Evolutionary conservation across 2,329 filamentous ascomycete species (phyloP), one percentile per base, ranked within the genome.

Genomic region (Graphium sp.): DNA sequence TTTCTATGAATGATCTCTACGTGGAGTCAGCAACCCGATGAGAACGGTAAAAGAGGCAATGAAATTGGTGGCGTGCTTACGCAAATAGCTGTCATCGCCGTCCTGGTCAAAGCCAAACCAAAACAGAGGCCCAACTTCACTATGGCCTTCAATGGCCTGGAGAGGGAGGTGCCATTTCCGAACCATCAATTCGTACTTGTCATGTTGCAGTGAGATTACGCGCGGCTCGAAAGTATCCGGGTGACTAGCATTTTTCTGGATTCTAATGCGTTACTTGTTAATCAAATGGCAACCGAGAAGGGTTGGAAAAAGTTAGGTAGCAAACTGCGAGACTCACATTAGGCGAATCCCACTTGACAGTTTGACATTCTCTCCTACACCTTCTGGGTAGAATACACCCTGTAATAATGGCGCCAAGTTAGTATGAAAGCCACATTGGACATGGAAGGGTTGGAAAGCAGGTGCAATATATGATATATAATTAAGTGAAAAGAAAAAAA

Each of bases 1-100:
- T 74, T 74, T 38, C 70, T 63, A 41, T 68, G 70, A 34, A 74
- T 58, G 38, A 74, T 65, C 40, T 74, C 62, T 66, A 32, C 7
- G 10, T 11, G 10, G 4, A n/a, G 2, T 22, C 43, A 26, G 26
- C 14, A 19, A 18, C 6, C 7, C n/a, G 11, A 7, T 15, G 6
- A 11, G 6, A 16, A 12, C 8, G 6, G 20, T 11, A 6, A 8
- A 10, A 7, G 21, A 26, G 11, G n/a, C 6, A 11, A 19, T 22
- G 12, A 13, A 24, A 27, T 20, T 19, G 21, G 23, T 11, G 22
- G 9, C 11, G 12, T 5, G 18, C 60, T 41, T 53, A 67, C 64
- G 69, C 25, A 74, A 48, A 46, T 68, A 62, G 21, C 60, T 62
- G 36, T 71, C 57, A 2, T 59, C 53, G 29, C 67, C 63, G 37